Base-by-base conservation (phyloP, 441 rosid genomes). In the Gossypium gossypioides region DNA sequence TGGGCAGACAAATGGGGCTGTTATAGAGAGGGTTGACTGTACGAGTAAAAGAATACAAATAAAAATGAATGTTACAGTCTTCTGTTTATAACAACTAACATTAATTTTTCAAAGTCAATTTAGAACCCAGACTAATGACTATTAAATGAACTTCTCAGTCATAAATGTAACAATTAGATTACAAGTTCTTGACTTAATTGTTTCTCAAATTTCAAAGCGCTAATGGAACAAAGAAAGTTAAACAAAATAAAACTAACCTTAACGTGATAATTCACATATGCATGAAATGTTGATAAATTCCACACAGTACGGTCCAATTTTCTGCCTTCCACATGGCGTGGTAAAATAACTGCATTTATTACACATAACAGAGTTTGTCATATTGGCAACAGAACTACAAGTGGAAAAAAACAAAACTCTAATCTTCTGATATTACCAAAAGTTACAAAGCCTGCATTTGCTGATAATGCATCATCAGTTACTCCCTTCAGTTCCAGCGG, bases 361-460 rank as follows among this genome's bases (percentile, higher is more conserved):
- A 48, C 37, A 24, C 24, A 24, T 3, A 40, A 16, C 52, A 66
- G 12, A 50, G 75, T 66, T 57, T 62, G 51, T 77, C 69, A 72
- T 21, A 6, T 4, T 24, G 65, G 22, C 55, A 64, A 64, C 54
- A 25, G 44, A 48, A 72, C 37, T 57, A 42, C 12, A 75, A 54
- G 0, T 10, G 48, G 74, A 54, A 48, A 29, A 32, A 64, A 27
- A 68, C 12, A 40, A 73, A 60, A 52, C 25, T 15, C 60, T 22
- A 46, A 54, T 70, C 19, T 64, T 42, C 42, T 67, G 75, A 72
- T 71, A 80, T 83, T 86, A 95, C 98, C 95, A 69, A 95, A 92
- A 76, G 96, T 84, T 42, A 95, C 95, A 83, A 91, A 95, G 82
- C 99, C 97, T 13, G 99, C 96, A 82, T 91, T 91, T 64, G 92